Conservation (phyloP, 2,329 filamentous ascomycete species). For the Sporothrix schenckii region DNA sequence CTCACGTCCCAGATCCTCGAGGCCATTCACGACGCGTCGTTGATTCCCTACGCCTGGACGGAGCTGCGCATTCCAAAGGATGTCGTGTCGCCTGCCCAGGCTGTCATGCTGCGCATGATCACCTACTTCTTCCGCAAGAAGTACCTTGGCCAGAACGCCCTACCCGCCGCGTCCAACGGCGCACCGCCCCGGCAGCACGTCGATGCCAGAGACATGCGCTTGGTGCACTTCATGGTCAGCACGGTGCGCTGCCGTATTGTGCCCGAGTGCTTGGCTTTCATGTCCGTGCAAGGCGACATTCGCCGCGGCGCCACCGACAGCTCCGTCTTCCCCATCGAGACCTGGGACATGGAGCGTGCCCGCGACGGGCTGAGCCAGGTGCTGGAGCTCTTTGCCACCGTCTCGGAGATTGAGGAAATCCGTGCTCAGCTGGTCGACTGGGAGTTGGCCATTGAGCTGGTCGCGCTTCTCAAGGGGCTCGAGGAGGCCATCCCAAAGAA, state of each 20-base stretch:
- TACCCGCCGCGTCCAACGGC: constrained; percentile 6
- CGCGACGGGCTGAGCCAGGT: constrained; percentile 95
- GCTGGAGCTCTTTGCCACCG: constrained; percentile 87
- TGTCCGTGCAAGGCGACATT: constrained; percentile 90
- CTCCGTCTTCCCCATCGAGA: constrained; percentile 87
- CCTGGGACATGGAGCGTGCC: constrained; percentile 97
- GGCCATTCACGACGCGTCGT: constrained; percentile 82
- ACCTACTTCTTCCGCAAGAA: constrained; percentile 77
- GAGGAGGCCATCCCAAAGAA: constrained; percentile 88
- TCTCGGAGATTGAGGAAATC: constrained; percentile 82
- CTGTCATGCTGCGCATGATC: constrained; percentile 85
- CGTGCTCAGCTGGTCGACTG: constrained; percentile 85
- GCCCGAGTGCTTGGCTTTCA: constrained; percentile 90
- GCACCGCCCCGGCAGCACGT: not conserved
- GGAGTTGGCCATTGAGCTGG: constrained; percentile 86
- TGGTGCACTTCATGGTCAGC: constrained; percentile 86
- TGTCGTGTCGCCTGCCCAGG: constrained; percentile 93
- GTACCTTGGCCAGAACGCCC: constrained; percentile 47
- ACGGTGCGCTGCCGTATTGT: constrained; percentile 92
- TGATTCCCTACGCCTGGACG: constrained; percentile 91
- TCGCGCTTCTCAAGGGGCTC: constrained; percentile 82
- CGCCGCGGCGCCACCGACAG: constrained; percentile 73
- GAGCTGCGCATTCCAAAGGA: constrained; percentile 91
- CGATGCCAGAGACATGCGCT: constrained; percentile 62
- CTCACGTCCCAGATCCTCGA: constrained; percentile 96